These are phyloP conservation scores for Fusarium nodosum DNA, from an alignment of 2,329 filamentous ascomycete genomes.

Conservation along the genomic window DNA sequence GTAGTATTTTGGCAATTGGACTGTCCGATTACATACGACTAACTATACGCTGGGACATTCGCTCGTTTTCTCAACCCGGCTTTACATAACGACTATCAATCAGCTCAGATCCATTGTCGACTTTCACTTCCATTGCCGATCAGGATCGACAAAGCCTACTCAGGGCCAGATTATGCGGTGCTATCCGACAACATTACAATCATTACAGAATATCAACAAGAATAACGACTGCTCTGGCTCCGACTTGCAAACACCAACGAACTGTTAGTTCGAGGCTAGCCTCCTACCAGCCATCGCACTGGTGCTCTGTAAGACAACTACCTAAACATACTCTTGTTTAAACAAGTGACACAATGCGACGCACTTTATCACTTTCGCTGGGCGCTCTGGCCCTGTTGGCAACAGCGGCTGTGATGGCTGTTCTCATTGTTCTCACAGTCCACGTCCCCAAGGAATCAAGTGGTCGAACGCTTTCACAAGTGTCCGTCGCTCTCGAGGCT, in stretches of 20 bases:
- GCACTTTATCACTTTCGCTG: conserved; percentile 36
- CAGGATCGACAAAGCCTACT: conserved; percentile 25
- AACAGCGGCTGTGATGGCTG: conserved; percentile 39
- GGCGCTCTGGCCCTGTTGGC: conserved; percentile 44
- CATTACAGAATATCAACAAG: conserved; percentile 5
- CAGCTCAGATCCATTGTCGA: conserved; percentile 7
- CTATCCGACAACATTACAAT: conserved; percentile 17
- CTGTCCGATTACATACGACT: conserved; percentile 4
- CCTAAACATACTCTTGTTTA: conserved; percentile 12
- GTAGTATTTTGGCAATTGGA: not conserved
- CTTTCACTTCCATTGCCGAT: conserved; percentile 14
- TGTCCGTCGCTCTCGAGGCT: conserved; percentile 51
- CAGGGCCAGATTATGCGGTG: conserved; percentile 31
- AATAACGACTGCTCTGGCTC: conserved; percentile 1
- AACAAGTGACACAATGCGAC: conserved; percentile 38
- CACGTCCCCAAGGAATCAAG: conserved; percentile 42
- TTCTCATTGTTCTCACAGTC: conserved; percentile 42
- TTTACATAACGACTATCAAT: conserved; percentile 5
- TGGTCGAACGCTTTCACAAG: conserved; percentile 45
- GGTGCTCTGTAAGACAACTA: conserved; percentile 24
- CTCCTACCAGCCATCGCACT: conserved; percentile 25
- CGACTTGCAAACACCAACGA: conserved; percentile 14
- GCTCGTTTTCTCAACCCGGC: not conserved
- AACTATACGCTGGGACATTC: not conserved
- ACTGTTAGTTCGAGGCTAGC: conserved; percentile 38